Evolutionary conservation across 352 stramenopile genomes (phyloP).

Genomic region (Globisporangium abappressorium): DNA sequence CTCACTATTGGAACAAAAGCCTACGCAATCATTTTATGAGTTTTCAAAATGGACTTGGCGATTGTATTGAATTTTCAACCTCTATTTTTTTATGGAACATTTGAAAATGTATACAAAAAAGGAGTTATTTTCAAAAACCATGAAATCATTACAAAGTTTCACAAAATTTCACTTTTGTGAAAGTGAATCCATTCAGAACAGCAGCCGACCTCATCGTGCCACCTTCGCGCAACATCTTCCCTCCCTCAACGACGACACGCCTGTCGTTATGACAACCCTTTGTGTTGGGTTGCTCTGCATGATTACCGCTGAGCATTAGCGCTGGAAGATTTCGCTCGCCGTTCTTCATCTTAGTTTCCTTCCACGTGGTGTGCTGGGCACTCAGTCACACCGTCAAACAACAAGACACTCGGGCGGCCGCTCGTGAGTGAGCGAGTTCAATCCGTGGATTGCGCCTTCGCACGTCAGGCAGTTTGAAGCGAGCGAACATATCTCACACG

Average conservation of each 20-base stretch:
- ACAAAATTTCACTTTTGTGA: too few species aligned
- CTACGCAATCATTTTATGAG: too few species aligned
- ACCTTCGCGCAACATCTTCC: conserved; percentile 3
- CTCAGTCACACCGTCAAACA: neutral
- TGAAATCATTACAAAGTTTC: too few species aligned
- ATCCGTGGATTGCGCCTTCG: neutral
- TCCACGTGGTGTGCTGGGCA: neutral
- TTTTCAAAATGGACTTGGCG: too few species aligned
- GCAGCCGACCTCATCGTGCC: neutral
- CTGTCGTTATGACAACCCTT: neutral
- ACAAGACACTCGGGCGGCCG: neutral
- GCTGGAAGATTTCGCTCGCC: neutral
- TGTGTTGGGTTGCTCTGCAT: neutral
- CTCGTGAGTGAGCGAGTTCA: neutral
- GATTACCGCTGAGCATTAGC: neutral
- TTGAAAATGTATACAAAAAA: too few species aligned
- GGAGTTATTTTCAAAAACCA: too few species aligned
- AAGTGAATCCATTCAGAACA: conserved; percentile 7
- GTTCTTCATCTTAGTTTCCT: neutral
- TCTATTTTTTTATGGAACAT: too few species aligned
- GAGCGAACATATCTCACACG: neutral
- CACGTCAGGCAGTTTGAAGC: neutral
- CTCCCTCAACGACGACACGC: neutral
- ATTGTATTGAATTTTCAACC: too few species aligned
- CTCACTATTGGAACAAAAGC: too few species aligned